These are phyloP conservation scores for Rhizopus microsporus DNA, from an alignment of 371 early-diverging fungal species.

Conservation along the genomic window DNA sequence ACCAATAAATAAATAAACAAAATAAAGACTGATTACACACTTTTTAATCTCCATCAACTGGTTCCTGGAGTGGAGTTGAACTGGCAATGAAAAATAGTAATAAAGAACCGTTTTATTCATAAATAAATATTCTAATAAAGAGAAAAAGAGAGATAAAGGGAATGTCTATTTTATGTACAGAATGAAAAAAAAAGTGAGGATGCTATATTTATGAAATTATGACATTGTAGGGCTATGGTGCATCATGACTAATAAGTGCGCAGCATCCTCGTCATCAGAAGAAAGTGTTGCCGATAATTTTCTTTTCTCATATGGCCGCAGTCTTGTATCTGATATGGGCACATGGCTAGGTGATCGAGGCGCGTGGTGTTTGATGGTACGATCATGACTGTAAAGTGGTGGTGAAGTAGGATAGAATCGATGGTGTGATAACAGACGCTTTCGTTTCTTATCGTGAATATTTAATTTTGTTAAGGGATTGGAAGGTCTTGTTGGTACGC, in stretches of 20 bases:
- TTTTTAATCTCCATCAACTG: no score
- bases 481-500: not conserved
- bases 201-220: not conserved
- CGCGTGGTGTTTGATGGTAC: slow-evolving; percentile 20
- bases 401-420: slow-evolving; percentile 23
- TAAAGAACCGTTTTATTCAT: no score
- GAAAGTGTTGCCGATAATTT: slow-evolving; percentile 22
- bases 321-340: slow-evolving; percentile 13
- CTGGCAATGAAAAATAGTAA: no score
- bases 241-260: slow-evolving; percentile 30
- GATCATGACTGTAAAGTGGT: slow-evolving; percentile 13
- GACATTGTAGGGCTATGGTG: slow-evolving; percentile 33
- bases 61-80: no score
- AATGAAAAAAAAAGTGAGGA: not conserved
- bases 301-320: slow-evolving; percentile 4
- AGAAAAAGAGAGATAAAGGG: not conserved
- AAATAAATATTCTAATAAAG: no score
- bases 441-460: slow-evolving; percentile 10
- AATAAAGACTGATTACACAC: no score
- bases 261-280: slow-evolving; percentile 32
- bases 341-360: slow-evolving; percentile 3
- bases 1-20: no score
- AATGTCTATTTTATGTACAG: not conserved
- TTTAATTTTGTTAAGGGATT: not conserved
- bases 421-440: slow-evolving; percentile 12